These are phyloP conservation scores for Brassica nigra DNA, from an alignment of 345 rosid species.

Conservation along the genomic window DNA sequence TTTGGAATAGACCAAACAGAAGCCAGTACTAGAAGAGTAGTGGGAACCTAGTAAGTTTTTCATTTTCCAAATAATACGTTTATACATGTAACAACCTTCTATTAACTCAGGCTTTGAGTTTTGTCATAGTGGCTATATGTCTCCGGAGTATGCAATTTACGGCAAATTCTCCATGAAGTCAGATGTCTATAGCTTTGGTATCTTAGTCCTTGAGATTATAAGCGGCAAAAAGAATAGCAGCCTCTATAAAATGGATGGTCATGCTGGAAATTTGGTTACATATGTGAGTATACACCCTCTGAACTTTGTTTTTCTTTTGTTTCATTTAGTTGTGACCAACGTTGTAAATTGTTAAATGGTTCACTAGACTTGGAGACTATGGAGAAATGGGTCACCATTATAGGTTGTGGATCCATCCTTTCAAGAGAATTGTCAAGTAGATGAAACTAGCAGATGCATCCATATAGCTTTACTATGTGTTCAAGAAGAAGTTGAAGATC, in stretches of 20 bases:
- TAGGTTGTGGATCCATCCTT: neutral
- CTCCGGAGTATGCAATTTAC: constrained; percentile 38
- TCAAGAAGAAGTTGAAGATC: constrained; percentile 22
- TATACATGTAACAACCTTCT: neutral
- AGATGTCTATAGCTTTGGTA: constrained; percentile 38
- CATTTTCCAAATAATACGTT: neutral
- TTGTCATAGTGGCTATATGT: constrained; percentile 32
- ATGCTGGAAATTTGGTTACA: constrained; percentile 23
- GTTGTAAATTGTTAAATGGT: neutral
- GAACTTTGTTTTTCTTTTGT: neutral
- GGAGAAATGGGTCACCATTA: constrained; percentile 10
- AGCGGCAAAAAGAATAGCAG: constrained; percentile 26
- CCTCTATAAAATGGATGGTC: neutral
- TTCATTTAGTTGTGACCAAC: neutral
- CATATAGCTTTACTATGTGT: constrained; percentile 8
- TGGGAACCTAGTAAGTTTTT: constrained; percentile 53
- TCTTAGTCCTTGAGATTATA: constrained; percentile 37
- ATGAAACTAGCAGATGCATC: neutral
- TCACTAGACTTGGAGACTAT: neutral
- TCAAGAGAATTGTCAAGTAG: neutral
- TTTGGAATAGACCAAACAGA: constrained; percentile 42
- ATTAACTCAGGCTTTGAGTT: neutral
- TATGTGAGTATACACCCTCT: constrained; percentile 31
- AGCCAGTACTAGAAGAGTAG: constrained; percentile 44
- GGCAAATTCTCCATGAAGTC: constrained; percentile 42